phyloP scores from a whole-genome alignment of 2,329 filamentous ascomycete genomes.

The Cryphonectria naterciae region DNA sequence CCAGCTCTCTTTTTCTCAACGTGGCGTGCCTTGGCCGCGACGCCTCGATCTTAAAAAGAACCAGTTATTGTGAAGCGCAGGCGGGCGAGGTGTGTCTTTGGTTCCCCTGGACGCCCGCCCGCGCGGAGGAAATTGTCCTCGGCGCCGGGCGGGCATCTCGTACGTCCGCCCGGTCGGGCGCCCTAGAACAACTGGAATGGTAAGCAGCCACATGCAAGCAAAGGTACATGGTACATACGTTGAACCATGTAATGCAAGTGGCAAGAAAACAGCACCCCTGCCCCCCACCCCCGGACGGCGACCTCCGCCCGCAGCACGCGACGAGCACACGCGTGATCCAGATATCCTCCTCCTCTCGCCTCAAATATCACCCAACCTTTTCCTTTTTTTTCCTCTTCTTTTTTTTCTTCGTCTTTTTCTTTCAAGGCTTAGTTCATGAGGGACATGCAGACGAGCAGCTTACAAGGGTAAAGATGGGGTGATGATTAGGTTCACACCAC shows the following conservation, averaged over 20 bases:
- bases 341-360: neutral
- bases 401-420: neutral
- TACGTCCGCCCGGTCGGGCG: constrained; percentile 1
- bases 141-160: constrained; percentile 13
- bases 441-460: neutral
- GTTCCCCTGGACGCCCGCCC: neutral
- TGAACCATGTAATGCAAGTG: neutral
- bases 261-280: neutral
- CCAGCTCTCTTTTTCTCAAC: no score
- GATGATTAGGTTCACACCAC: neutral
- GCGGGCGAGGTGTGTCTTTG: neutral
- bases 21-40: neutral
- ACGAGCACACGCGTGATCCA: neutral
- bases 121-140: neutral
- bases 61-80: neutral
- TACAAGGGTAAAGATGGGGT: neutral
- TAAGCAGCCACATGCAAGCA: neutral
- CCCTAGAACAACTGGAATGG: neutral
- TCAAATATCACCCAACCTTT: neutral
- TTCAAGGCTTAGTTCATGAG: neutral
- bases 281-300: neutral
- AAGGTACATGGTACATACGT: neutral
- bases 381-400: neutral
- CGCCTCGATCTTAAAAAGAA: neutral
- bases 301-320: neutral